A percentile compares a stretch with the other conserved stretches of the same genome.
phyloP scores from a whole-genome alignment of 176 grass and related monocot genomes.

The Poa pratensis region DNA sequence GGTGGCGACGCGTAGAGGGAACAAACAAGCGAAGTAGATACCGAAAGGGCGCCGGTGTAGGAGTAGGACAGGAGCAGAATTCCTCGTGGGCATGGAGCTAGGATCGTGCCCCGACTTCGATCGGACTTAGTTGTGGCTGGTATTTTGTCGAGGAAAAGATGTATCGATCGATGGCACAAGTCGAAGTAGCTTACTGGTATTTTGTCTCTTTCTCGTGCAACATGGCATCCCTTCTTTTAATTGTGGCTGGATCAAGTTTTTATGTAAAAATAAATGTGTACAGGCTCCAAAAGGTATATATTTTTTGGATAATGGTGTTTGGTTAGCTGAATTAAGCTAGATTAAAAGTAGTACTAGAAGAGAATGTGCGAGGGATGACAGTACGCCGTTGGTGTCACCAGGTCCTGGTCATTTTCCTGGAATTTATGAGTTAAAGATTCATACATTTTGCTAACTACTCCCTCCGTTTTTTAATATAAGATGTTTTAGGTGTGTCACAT shows the following conservation, averaged over 20 bases:
- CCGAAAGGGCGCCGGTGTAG: not conserved
- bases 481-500: too few species aligned
- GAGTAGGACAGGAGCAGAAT: not conserved
- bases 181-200: not conserved
- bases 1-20: not conserved
- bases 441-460: too few species aligned
- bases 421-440: not conserved
- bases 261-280: not conserved
- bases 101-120: too few species aligned
- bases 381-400: not conserved
- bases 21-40: not conserved
- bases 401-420: not conserved
- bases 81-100: too few species aligned
- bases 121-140: too few species aligned
- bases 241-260: not conserved
- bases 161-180: not conserved
- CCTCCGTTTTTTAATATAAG: too few species aligned
- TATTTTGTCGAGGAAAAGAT: too few species aligned
- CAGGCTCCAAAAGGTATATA: too few species aligned
- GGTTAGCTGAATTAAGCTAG: not conserved
- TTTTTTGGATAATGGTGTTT: not conserved
- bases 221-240: not conserved
- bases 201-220: not conserved
- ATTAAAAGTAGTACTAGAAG: too few species aligned
- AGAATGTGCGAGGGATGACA: too few species aligned